Percentiles rank a stretch among this genome's conserved stretches.
Conservation (phyloP, 2,329 filamentous ascomycete genomes). For the Trichoderma simmonsii region DNA sequence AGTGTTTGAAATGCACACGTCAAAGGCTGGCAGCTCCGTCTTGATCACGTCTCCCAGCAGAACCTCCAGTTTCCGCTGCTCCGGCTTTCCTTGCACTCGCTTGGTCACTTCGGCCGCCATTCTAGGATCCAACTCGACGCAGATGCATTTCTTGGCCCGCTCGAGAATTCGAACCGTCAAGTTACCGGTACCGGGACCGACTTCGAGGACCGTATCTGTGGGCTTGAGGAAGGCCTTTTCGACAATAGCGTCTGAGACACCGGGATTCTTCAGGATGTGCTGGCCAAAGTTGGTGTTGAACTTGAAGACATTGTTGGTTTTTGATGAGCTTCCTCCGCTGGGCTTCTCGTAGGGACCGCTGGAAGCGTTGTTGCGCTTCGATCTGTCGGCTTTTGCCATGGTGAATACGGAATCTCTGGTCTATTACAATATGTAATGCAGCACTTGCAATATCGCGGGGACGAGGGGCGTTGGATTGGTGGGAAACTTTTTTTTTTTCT, state of each 20-base stretch:
- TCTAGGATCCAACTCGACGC: slow-evolving; percentile 89
- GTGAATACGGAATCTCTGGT: slow-evolving; percentile 3
- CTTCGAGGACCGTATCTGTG: slow-evolving; percentile 85
- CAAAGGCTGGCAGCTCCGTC: slow-evolving; percentile 70
- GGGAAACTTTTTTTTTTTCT: slow-evolving; percentile 24
- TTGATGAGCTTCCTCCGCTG: slow-evolving; percentile 24
- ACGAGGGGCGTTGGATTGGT: slow-evolving; percentile 18
- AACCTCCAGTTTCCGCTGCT: slow-evolving; percentile 80
- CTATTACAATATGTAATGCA: slow-evolving; percentile 11
- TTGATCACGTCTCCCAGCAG: slow-evolving; percentile 87
- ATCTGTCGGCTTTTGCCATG: slow-evolving; percentile 54
- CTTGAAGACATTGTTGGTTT: slow-evolving; percentile 85
- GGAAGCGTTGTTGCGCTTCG: slow-evolving; percentile 51
- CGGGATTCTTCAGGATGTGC: slow-evolving; percentile 91
- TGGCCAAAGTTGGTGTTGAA: slow-evolving; percentile 88
- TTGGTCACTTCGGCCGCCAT: slow-evolving; percentile 96
- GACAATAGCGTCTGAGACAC: slow-evolving; percentile 69
- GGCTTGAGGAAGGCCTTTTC: slow-evolving; percentile 84
- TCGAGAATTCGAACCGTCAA: slow-evolving; percentile 86
- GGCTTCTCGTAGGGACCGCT: slow-evolving; percentile 43
- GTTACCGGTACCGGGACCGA: slow-evolving; percentile 87
- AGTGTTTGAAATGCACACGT: slow-evolving; percentile 72
- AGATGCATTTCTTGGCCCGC: slow-evolving; percentile 75
- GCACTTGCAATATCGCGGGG: slow-evolving; percentile 22
- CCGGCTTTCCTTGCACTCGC: slow-evolving; percentile 84